These are phyloP conservation scores for Pseudozyma hubeiensis DNA, from an alignment of 1,284 basidiomycete species.

Conservation along the genomic window DNA sequence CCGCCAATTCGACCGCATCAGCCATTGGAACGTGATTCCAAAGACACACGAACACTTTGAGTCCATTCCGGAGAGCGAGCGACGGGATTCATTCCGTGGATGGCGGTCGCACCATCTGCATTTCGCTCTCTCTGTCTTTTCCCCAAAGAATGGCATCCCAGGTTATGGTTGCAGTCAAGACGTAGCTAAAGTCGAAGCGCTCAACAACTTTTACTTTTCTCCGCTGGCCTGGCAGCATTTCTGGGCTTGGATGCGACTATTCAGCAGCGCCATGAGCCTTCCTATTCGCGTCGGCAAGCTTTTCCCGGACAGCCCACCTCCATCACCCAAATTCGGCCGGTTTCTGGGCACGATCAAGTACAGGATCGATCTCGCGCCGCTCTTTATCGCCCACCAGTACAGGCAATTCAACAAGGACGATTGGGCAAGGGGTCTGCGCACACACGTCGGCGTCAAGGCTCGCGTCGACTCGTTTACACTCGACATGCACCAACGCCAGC, in stretches of 20 bases:
- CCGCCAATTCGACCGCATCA: constrained; percentile 82
- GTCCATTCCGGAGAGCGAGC: constrained; percentile 54
- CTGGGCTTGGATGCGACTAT: constrained; percentile 89
- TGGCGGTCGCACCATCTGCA: constrained; percentile 97
- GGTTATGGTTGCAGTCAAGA: constrained; percentile 43
- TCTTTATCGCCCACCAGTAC: constrained; percentile 90
- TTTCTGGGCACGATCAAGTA: constrained; percentile 95
- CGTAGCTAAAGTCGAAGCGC: constrained; percentile 13
- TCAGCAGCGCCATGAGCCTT: constrained; percentile 81
- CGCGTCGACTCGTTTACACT: constrained; percentile 83
- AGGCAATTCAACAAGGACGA: constrained; percentile 80
- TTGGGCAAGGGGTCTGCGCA: constrained; percentile 82
- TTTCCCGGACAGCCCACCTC: constrained; percentile 78
- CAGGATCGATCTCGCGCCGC: constrained; percentile 79
- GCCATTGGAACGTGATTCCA: constrained; percentile 83
- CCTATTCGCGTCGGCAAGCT: constrained; percentile 88
- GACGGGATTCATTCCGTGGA: constrained; percentile 81
- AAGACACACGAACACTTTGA: constrained; percentile 72
- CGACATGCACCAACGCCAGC: constrained; percentile 91
- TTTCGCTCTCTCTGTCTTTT: constrained; percentile 86
- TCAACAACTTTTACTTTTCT: constrained; percentile 86
- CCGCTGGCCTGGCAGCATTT: constrained; percentile 90
- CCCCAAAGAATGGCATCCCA: constrained; percentile 69
- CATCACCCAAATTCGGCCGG: constrained; percentile 88
- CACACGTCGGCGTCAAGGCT: constrained; percentile 85